Evolutionary conservation across 1,284 basidiomycete species (phyloP).

Genomic region (Apiotrichum gamsii): DNA sequence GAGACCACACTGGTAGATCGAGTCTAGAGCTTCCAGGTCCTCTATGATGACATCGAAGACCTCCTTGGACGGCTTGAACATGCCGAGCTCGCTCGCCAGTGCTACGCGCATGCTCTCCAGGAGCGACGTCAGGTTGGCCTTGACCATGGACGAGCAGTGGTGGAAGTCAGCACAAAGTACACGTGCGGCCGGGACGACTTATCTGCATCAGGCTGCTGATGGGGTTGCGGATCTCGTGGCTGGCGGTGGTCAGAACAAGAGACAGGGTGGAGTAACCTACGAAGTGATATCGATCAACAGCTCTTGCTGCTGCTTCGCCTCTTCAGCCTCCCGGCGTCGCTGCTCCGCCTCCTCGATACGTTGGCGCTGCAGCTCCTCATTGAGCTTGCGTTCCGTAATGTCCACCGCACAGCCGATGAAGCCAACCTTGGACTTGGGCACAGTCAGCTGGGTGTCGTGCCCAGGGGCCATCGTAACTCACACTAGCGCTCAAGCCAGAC

Average conservation of each 20-base stretch:
- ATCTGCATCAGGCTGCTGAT: slow-evolving; percentile 15
- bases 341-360: slow-evolving; percentile 36
- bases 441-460: no score
- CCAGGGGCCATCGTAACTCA: no score
- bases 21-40: slow-evolving; percentile 42
- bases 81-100: no score
- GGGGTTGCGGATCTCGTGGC: slow-evolving; percentile 37
- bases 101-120: no score
- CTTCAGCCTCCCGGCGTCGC: slow-evolving; percentile 36
- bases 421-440: no score
- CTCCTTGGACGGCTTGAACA: no score
- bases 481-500: no score
- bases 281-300: slow-evolving; percentile 44
- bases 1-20: slow-evolving; percentile 44
- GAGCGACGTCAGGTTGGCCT: slow-evolving; percentile 37
- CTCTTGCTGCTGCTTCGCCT: slow-evolving; percentile 39
- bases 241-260: neutral
- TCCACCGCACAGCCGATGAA: slow-evolving; percentile 20
- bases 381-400: slow-evolving; percentile 38
- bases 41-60: no score
- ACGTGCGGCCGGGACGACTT: no score
- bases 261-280: slow-evolving; percentile 7
- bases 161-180: no score
- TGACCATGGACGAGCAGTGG: slow-evolving; percentile 41
- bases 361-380: slow-evolving; percentile 33